These are phyloP conservation scores for Metschnikowia sp. DNA, from an alignment of 805 yeast species.

Conservation along the genomic window DNA sequence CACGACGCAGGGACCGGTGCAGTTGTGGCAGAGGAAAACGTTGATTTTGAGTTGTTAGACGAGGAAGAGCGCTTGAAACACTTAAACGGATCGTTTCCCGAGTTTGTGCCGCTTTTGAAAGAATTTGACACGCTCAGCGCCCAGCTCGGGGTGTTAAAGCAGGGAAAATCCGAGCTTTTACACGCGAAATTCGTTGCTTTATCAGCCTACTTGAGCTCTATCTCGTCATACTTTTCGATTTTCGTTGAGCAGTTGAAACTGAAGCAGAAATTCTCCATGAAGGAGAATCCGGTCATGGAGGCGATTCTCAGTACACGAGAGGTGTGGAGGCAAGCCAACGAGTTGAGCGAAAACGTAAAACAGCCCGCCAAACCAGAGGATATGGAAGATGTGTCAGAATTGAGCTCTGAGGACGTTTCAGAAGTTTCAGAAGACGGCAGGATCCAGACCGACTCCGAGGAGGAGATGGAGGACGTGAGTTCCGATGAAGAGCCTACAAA, in stretches of 20 bases:
- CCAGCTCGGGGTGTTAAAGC: slow-evolving; percentile 36
- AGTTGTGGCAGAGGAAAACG: slow-evolving; percentile 14
- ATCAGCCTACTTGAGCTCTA: slow-evolving; percentile 73
- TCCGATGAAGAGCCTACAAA: slow-evolving; percentile 30
- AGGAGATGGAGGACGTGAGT: slow-evolving; percentile 12
- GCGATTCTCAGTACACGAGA: slow-evolving; percentile 77
- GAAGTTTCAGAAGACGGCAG: background rate
- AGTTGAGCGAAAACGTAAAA: slow-evolving; percentile 10
- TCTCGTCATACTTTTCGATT: slow-evolving; percentile 75
- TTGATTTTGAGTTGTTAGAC: slow-evolving; percentile 37
- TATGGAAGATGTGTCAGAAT: background rate
- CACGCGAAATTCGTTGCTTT: slow-evolving; percentile 65
- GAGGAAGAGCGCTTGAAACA: slow-evolving; percentile 50
- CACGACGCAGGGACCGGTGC: slow-evolving; percentile 17
- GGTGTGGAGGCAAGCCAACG: slow-evolving; percentile 81
- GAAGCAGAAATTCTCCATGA: slow-evolving; percentile 62
- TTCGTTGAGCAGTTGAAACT: slow-evolving; percentile 53
- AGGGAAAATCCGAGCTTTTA: slow-evolving; percentile 22
- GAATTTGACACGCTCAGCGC: slow-evolving; percentile 51
- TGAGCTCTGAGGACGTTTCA: background rate
- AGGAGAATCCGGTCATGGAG: slow-evolving; percentile 89
- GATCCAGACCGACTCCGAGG: slow-evolving; percentile 7
- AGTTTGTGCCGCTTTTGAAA: slow-evolving; percentile 69
- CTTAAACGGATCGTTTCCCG: slow-evolving; percentile 70
- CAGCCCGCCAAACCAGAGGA: too few relatives aligned